Conservation (phyloP, 495 filamentous ascomycete genomes). For the Podospora tetraspora region DNA sequence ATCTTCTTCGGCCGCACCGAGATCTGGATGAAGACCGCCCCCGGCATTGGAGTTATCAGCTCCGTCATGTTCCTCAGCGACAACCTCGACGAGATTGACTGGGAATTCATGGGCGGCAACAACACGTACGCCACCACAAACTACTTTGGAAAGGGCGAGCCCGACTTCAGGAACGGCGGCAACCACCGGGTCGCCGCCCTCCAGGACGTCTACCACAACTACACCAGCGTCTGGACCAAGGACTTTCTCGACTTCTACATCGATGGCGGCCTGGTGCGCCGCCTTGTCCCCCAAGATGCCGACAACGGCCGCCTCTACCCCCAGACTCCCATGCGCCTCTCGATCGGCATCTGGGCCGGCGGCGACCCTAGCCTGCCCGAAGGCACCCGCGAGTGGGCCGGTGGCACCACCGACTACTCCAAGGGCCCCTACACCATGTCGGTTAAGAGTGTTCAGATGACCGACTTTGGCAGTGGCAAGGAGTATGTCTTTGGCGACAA, state of each 20-base stretch:
- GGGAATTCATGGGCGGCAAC: slow-evolving; percentile 75
- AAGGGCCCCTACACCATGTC: slow-evolving; percentile 71
- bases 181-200: slow-evolving; percentile 44
- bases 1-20: slow-evolving; percentile 73
- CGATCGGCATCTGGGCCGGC: slow-evolving; percentile 81
- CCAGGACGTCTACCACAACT: slow-evolving; percentile 63
- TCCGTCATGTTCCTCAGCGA: slow-evolving; percentile 80
- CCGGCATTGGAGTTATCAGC: slow-evolving; percentile 72
- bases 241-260: slow-evolving; percentile 66
- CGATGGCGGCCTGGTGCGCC: slow-evolving; percentile 62
- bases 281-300: slow-evolving; percentile 58
- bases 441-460: slow-evolving; percentile 59
- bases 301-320: slow-evolving; percentile 64
- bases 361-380: slow-evolving; percentile 60
- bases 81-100: slow-evolving; percentile 85
- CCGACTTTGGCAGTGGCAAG: slow-evolving; percentile 63
- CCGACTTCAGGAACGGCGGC: slow-evolving; percentile 50
- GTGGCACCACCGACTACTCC: slow-evolving; percentile 66
- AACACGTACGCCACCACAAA: slow-evolving; percentile 62
- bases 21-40: slow-evolving; percentile 66
- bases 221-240: slow-evolving; percentile 78
- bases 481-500: slow-evolving; percentile 65
- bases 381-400: slow-evolving; percentile 66
- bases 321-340: slow-evolving; percentile 81
- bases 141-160: slow-evolving; percentile 78